Evolutionary conservation across 2,329 filamentous ascomycete genomes (phyloP).

Genomic region (Pseudocercospora macadamiae): DNA sequence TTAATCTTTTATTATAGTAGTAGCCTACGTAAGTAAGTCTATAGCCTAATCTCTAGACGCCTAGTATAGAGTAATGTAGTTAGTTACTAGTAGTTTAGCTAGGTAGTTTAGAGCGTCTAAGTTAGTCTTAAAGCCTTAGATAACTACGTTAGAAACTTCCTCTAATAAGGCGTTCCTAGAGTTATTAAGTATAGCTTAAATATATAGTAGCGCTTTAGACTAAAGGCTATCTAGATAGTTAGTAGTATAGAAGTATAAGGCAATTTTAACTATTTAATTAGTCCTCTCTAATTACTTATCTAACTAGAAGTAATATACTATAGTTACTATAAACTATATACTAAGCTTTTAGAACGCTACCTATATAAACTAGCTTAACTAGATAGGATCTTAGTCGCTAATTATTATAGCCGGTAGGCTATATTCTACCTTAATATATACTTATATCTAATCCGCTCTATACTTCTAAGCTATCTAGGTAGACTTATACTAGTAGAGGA

Average conservation of each 20-base stretch:
- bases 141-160: background rate
- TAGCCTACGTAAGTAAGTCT: background rate
- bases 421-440: background rate
- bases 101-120: background rate
- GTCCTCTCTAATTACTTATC: background rate
- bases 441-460: background rate
- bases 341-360: background rate
- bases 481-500: background rate
- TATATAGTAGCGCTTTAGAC: background rate
- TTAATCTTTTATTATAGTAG: background rate
- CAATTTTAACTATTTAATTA: background rate
- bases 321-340: background rate
- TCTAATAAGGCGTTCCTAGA: too few relatives aligned
- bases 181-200: conserved; percentile 1
- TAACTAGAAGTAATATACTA: background rate
- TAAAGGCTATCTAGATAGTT: background rate
- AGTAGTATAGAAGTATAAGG: background rate
- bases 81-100: background rate
- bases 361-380: background rate
- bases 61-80: background rate
- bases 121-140: background rate
- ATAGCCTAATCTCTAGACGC: background rate
- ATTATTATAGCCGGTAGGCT: background rate
- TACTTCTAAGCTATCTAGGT: background rate
- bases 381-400: background rate